A percentile compares a stretch with the other conserved stretches of the same genome.
These are phyloP conservation scores for Citrus sp. DNA, from an alignment of 345 rosid genomes.

Conservation along the genomic window DNA sequence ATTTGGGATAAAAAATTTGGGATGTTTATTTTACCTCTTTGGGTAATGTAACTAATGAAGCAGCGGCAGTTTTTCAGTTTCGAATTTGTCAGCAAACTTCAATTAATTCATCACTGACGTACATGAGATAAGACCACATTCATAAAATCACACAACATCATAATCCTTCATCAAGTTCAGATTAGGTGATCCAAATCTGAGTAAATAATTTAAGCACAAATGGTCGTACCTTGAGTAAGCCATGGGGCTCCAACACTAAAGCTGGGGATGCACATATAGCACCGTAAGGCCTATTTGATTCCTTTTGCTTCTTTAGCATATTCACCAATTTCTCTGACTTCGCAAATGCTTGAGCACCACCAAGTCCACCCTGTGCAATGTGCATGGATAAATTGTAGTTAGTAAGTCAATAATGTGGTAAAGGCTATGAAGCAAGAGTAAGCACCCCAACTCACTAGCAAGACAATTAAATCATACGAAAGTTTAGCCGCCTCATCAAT, in stretches of 20 bases:
- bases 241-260: conserved; percentile 82
- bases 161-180: too few species aligned
- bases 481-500: conserved; percentile 83
- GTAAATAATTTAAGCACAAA: too few species aligned
- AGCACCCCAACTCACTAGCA: conserved; percentile 57
- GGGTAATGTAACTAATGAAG: not conserved
- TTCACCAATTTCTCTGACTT: conserved; percentile 72
- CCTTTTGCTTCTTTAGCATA: conserved; percentile 71
- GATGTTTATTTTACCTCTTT: too few species aligned
- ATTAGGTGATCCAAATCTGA: too few species aligned
- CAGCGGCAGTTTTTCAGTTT: not conserved
- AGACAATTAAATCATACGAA: conserved; percentile 78
- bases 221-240: conserved; percentile 71
- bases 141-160: too few species aligned
- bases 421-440: not conserved
- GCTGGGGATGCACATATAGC: conserved; percentile 99
- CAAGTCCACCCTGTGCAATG: conserved; percentile 73
- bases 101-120: not conserved
- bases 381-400: not conserved
- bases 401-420: conserved; percentile 2
- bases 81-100: not conserved
- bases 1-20: too few species aligned
- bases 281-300: conserved; percentile 76
- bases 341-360: conserved; percentile 91
- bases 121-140: too few species aligned